These are phyloP conservation scores for Aureobasidium sp. DNA, from an alignment of 2,329 filamentous ascomycete species.

Conservation along the genomic window DNA sequence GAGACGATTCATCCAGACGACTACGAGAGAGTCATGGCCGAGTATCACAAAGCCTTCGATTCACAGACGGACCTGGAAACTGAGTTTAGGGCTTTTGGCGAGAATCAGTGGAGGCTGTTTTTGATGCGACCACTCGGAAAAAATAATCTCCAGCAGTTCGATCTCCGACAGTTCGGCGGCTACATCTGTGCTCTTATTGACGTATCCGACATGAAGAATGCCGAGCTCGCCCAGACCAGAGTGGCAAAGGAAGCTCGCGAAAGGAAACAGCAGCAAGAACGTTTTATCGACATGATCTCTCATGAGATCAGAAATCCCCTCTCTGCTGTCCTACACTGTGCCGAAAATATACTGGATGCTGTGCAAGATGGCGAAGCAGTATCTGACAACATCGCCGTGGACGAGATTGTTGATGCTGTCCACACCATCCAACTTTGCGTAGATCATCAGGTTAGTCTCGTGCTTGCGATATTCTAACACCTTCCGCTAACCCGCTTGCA, in stretches of 20 bases:
- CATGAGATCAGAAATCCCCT: slow-evolving; percentile 31
- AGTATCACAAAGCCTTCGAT: slow-evolving; percentile 35
- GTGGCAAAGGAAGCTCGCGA: slow-evolving; percentile 35
- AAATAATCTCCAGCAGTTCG: slow-evolving; percentile 25
- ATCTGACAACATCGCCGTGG: slow-evolving; percentile 15
- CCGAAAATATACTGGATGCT: slow-evolving; percentile 33
- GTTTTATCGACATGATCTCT: slow-evolving; percentile 39
- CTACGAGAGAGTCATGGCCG: slow-evolving; percentile 36
- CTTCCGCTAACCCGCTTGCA: neutral
- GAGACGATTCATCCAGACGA: slow-evolving; percentile 37
- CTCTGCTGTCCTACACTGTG: slow-evolving; percentile 32
- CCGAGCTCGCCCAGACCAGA: slow-evolving; percentile 33
- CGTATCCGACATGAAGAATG: slow-evolving; percentile 37
- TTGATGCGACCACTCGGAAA: slow-evolving; percentile 34
- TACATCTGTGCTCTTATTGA: slow-evolving; percentile 40
- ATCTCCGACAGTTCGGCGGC: slow-evolving; percentile 28
- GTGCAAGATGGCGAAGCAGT: slow-evolving; percentile 14
- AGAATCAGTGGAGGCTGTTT: slow-evolving; percentile 32
- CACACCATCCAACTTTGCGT: slow-evolving; percentile 35
- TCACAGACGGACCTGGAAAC: slow-evolving; percentile 30
- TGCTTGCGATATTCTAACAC: neutral
- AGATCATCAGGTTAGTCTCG: slow-evolving; percentile 27
- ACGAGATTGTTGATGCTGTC: slow-evolving; percentile 20
- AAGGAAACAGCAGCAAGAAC: slow-evolving; percentile 37
- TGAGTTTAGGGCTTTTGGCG: slow-evolving; percentile 33